These are phyloP conservation scores for Aspergillus taichungensis DNA, from an alignment of 495 filamentous ascomycete genomes.

Conservation along the genomic window DNA sequence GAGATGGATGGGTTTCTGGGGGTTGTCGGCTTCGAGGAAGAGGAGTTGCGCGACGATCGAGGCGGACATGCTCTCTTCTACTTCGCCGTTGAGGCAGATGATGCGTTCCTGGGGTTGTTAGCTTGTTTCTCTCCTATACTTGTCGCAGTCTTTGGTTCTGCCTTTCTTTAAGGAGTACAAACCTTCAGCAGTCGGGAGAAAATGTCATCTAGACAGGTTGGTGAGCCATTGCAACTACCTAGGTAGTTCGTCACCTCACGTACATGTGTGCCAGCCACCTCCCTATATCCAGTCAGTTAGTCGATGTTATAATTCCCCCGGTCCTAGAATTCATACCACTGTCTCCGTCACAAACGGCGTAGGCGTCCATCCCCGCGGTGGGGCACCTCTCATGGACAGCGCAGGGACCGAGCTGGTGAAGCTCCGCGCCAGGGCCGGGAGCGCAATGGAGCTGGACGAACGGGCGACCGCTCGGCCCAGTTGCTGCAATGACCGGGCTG, in stretches of 20 bases:
- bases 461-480: constrained; percentile 16
- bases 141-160: background rate
- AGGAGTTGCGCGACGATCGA: constrained; percentile 92
- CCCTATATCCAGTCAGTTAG: constrained; percentile 49
- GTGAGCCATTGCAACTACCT: background rate
- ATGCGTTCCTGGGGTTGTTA: constrained; percentile 65
- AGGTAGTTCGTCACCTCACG: constrained; percentile 19
- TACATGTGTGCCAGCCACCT: constrained; percentile 88
- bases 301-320: background rate
- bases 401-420: constrained; percentile 27
- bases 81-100: constrained; percentile 85
- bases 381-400: constrained; percentile 22
- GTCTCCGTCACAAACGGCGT: constrained; percentile 73
- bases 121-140: too few species aligned
- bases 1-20: constrained; percentile 85
- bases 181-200: constrained; percentile 75
- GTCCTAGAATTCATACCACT: constrained; percentile 50
- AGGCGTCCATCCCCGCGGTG: constrained; percentile 50
- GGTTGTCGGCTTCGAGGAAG: constrained; percentile 95
- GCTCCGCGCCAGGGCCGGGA: constrained; percentile 13
- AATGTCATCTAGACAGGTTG: constrained; percentile 55
- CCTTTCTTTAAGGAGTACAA: constrained; percentile 4
- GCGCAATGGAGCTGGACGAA: background rate
- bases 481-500: constrained; percentile 16
- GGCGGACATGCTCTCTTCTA: constrained; percentile 81